Conservation (phyloP, 2,329 filamentous ascomycete species). For the Penicillium sp. region DNA sequence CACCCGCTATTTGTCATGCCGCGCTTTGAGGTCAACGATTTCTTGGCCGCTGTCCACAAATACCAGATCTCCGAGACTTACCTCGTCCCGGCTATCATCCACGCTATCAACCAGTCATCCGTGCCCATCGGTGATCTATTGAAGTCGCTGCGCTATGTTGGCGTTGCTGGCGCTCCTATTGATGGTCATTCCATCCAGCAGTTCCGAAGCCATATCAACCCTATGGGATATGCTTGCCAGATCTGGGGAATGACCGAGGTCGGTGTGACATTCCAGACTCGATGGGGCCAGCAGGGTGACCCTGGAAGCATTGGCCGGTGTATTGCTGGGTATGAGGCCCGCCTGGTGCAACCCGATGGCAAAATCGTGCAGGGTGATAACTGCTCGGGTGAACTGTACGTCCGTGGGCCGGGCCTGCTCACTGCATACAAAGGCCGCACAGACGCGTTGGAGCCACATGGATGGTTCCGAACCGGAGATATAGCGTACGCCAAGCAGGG, state of each 20-base stretch:
- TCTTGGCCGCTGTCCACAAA: conserved; percentile 39
- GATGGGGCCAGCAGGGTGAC: conserved; percentile 39
- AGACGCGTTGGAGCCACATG: conserved; percentile 36
- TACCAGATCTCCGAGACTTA: conserved; percentile 50
- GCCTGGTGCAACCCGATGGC: conserved; percentile 37
- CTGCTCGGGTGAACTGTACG: conserved; percentile 41
- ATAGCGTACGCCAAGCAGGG: conserved; percentile 37
- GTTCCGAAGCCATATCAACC: conserved; percentile 42
- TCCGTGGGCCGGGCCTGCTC: conserved; percentile 39
- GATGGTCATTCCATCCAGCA: conserved; percentile 41
- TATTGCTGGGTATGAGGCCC: conserved; percentile 41
- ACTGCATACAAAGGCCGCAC: conserved; percentile 37
- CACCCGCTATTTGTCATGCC: conserved; percentile 49
- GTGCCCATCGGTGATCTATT: conserved; percentile 32
- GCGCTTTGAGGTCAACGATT: conserved; percentile 44
- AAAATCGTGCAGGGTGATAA: conserved; percentile 28
- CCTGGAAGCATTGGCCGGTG: conserved; percentile 50
- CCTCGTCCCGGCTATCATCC: conserved; percentile 48
- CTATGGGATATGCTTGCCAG: conserved; percentile 44
- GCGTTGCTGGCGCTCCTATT: conserved; percentile 51
- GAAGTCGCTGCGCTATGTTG: conserved; percentile 44
- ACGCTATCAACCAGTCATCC: conserved; percentile 33
- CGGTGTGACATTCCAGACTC: conserved; percentile 45
- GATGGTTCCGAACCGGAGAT: conserved; percentile 47
- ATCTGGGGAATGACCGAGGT: conserved; percentile 57